Evolutionary conservation across 2,329 filamentous ascomycete genomes (phyloP), one percentile per base, ranked within the genome.

Genomic region (Pleurostoma richardsiae): DNA sequence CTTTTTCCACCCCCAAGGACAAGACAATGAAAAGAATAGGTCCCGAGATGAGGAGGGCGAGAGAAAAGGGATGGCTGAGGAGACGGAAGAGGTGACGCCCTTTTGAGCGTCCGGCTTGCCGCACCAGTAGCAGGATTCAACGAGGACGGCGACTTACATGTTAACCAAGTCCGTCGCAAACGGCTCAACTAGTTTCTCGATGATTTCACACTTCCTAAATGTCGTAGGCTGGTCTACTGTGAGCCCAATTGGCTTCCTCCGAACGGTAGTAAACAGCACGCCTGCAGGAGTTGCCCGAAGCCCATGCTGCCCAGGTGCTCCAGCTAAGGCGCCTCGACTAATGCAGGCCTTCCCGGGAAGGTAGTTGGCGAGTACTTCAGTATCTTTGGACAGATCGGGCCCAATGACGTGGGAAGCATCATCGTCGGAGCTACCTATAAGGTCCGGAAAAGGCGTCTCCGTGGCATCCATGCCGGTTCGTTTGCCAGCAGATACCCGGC

Each of bases 171-270:
- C 71, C 28, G 70, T 65, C 26, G 67, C 63, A 46, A 73, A 74
- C 2, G 79, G 77, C 29, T 79, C 79, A 0, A 84, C 62, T 27
- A 84, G 71, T 53, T 80, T 79, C 52, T 81, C 80, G 42, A 82
- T 71, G 28, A 77, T 71, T 46, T 79, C 73, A 31, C 78, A 71
- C 51, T 77, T 81, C 36, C 68, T 60, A 1, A 67, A 66, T 0
- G 72, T 64, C 3, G 60, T 62, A 31, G 64, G 70, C 29, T 60
- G 59, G 40, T 64, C 62, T n/a, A 63, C 52, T 2, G 62, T 53
- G 4, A 73, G 51, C 0, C 72, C 72, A 4, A 77, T 50, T 2
- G 74, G 74, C 2, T 69, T 65, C 50, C 69, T 72, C 30, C 67
- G 68, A 3, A 76, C 71, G 30, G 63, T 67, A 3, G 70, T 74